Evolutionary conservation across 257 asterid genomes (phyloP).

Genomic region (Osmanthus fragrans): DNA sequence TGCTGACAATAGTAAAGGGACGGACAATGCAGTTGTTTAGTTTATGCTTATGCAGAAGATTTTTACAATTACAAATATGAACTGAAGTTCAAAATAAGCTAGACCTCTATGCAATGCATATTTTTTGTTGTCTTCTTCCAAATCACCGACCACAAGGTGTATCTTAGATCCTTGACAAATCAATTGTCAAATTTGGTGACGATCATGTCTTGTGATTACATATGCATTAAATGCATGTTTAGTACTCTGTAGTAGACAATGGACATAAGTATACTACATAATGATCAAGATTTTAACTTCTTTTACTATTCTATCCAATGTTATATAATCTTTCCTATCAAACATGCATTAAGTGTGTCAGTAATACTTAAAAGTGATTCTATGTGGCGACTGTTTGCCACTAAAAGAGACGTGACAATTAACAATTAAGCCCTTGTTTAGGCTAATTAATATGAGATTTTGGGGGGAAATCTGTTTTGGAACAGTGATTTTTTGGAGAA

Average conservation of each 20-base stretch:
- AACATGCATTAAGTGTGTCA: neutral
- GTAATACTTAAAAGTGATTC: neutral
- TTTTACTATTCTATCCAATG: too few relatives aligned
- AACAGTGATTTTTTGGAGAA: too few relatives aligned
- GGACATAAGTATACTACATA: too few relatives aligned
- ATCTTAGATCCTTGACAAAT: neutral
- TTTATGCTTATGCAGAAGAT: neutral
- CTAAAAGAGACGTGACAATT: neutral
- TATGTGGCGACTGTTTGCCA: neutral
- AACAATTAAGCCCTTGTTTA: too few relatives aligned
- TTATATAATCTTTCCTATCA: too few relatives aligned
- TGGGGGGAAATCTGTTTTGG: too few relatives aligned
- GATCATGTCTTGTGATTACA: neutral
- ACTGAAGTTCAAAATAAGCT: neutral
- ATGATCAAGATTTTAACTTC: neutral
- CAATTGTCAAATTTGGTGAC: neutral
- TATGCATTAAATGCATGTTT: neutral
- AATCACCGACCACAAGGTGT: conserved; percentile 6
- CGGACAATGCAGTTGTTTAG: neutral
- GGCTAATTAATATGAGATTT: too few relatives aligned
- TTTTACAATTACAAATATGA: neutral
- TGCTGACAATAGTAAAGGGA: neutral
- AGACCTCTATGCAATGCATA: neutral
- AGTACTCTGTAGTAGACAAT: neutral
- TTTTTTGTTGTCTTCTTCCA: conserved; percentile 1